Evolutionary conservation across 2,329 filamentous ascomycete genomes (phyloP).

Genomic region (Scedosporium dehoogii): DNA sequence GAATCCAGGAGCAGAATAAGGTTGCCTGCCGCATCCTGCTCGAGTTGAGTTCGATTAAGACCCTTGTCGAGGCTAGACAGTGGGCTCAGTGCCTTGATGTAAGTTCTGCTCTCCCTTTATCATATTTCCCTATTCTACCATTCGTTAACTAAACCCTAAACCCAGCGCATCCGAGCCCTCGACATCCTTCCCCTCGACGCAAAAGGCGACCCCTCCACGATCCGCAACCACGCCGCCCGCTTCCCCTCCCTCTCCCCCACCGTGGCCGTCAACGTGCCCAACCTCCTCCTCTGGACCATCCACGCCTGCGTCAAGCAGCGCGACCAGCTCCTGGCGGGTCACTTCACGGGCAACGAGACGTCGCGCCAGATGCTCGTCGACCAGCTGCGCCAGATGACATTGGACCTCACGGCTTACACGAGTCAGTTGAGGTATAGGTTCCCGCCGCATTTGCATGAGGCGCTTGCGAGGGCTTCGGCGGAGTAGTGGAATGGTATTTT

Average conservation of each 20-base stretch:
- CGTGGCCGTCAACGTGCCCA: constrained; percentile 81
- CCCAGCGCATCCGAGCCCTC: constrained; percentile 60
- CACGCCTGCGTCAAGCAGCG: constrained; percentile 73
- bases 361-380: constrained; percentile 56
- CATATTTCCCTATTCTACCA: neutral
- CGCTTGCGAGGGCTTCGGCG: constrained; percentile 69
- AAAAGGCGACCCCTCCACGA: constrained; percentile 62
- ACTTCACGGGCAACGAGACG: constrained; percentile 65
- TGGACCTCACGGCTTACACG: constrained; percentile 89
- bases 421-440: constrained; percentile 87
- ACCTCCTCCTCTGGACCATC: constrained; percentile 89
- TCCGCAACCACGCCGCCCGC: constrained; percentile 69
- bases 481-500: constrained; percentile 31
- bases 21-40: constrained; percentile 46
- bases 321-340: constrained; percentile 56
- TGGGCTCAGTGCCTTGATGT: constrained; percentile 52
- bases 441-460: constrained; percentile 79
- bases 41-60: constrained; percentile 53
- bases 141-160: neutral
- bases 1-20: constrained; percentile 46
- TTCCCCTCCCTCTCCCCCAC: constrained; percentile 72
- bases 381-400: constrained; percentile 67
- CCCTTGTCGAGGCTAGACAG: constrained; percentile 39
- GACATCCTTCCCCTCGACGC: constrained; percentile 74
- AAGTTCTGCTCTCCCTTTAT: constrained; percentile 21